phyloP scores from a whole-genome alignment of 495 filamentous ascomycete species.

The Filosporella fistucella region DNA sequence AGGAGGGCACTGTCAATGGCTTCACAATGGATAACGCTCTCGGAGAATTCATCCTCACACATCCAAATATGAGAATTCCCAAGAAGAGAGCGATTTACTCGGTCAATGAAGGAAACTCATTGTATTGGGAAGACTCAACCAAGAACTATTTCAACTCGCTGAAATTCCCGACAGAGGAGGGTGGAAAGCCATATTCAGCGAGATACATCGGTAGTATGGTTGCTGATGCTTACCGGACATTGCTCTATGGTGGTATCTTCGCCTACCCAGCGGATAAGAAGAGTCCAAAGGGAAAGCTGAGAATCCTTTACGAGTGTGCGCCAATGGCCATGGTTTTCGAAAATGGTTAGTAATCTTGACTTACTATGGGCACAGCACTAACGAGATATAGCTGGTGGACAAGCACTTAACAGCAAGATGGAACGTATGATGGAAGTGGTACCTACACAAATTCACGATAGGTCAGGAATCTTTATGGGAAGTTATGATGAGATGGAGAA shows the following conservation, averaged over 20 bases:
- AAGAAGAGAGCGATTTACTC: constrained; percentile 84
- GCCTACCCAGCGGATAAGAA: constrained; percentile 98
- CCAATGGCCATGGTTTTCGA: constrained; percentile 99
- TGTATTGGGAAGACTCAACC: constrained; percentile 90
- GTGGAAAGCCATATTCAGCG: constrained; percentile 87
- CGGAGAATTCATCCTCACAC: constrained; percentile 97
- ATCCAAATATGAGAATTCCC: constrained; percentile 89
- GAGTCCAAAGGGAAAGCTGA: constrained; percentile 94
- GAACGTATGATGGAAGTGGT: constrained; percentile 83
- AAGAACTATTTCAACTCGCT: constrained; percentile 85
- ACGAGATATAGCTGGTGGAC: constrained; percentile 64
- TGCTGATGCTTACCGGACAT: constrained; percentile 92
- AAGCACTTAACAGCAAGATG: constrained; percentile 87
- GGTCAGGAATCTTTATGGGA: constrained; percentile 92
- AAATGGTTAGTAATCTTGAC: constrained; percentile 61
- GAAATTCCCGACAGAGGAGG: constrained; percentile 66
- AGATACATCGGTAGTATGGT: constrained; percentile 98
- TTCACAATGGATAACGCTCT: constrained; percentile 95
- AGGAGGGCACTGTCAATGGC: constrained; percentile 86
- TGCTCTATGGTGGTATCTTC: constrained; percentile 95
- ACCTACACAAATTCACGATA: constrained; percentile 92
- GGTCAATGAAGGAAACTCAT: constrained; percentile 95
- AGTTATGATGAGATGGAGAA: constrained; percentile 94
- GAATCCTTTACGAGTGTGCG: constrained; percentile 97
- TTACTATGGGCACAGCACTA: neutral